Evolutionary conservation across 2,329 filamentous ascomycete species (phyloP), one percentile per base, ranked within the genome.

Genomic region (Curvularia hawaiiensis): DNA sequence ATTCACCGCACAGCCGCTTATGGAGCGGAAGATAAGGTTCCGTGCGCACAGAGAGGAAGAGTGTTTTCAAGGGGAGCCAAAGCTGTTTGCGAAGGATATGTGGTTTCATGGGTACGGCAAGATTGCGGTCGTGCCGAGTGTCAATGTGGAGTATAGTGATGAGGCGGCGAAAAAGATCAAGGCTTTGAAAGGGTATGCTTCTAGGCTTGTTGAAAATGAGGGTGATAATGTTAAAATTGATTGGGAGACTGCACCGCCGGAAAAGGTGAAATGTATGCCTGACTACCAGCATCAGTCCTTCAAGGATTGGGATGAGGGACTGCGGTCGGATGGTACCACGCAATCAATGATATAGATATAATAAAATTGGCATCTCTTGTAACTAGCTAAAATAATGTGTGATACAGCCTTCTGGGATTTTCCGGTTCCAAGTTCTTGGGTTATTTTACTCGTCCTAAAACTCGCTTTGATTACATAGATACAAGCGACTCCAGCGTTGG

Each of bases 31-130:
- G 10, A 67, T 86, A 2, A 60, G 67, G 6, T 87, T 87, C 64
- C 77, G 85, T 1, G 64, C 63, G 1, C 64, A 72, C 6, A 57
- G 67, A 16, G 63, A 71, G 16, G 61, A 55, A 52, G 85, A 87
- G 65, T 87, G 84, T 55, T 75, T 68, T 11, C 79, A 82, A 59
- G 84, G 84, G 3, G 85, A 87, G 67, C 83, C 84, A 1, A 78
- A 80, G 52, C 65, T 86, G 11, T 82, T 87, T 43, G 83, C 82
- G 60, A 86, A 86, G 56, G 84, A 87, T 59, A 54, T 87, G 63
- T 87, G 69, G 69, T 61, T 52, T 14, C 43, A 63, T 14, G 68
- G 69, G 1, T 64, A 66, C 44, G 69, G 84, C 12, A 83, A 79
- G 62, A 84, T 87, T 59, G 84, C 84, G 0, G 82, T 85, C 0